Evolutionary conservation across 225 moss, liverwort and hornwort genomes (phyloP).

Genomic region (Sphagnum tenellum): DNA sequence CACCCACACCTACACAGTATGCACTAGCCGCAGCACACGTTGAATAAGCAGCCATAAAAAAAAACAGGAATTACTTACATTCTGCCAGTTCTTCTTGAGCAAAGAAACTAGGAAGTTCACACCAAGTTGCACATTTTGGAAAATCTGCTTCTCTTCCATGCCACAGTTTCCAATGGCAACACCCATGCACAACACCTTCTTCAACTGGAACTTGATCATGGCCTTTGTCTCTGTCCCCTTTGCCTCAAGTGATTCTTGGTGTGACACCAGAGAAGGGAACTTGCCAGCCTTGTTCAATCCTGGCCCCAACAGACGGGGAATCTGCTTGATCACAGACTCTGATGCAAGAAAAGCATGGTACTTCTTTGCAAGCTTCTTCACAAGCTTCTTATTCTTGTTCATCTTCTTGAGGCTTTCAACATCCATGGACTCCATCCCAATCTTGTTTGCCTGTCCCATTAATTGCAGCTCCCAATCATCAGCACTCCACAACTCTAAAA

Average conservation of each 20-base stretch:
- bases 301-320: conserved; percentile 29
- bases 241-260: conserved; percentile 49
- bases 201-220: conserved; percentile 58
- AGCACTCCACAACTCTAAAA: too few species aligned
- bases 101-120: conserved; percentile 58
- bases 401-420: conserved; percentile 51
- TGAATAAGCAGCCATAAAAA: too few species aligned
- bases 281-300: conserved; percentile 53
- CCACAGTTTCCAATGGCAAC: conserved; percentile 48
- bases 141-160: conserved; percentile 50
- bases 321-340: conserved; percentile 48
- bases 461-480: not conserved
- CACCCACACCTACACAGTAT: too few species aligned
- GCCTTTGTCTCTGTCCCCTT: conserved; percentile 53
- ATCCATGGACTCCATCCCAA: conserved; percentile 47
- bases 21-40: too few species aligned
- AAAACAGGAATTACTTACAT: conserved; percentile 6
- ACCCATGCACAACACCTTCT: conserved; percentile 59
- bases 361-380: conserved; percentile 52
- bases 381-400: conserved; percentile 58
- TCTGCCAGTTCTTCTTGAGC: conserved; percentile 48
- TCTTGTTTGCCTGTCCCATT: conserved; percentile 18
- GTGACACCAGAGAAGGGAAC: conserved; percentile 47
- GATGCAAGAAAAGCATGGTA: conserved; percentile 52
- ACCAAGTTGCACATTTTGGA: conserved; percentile 48